These are phyloP conservation scores for Hemileccinum impolitum DNA, from an alignment of 768 basidiomycete species.

Conservation along the genomic window DNA sequence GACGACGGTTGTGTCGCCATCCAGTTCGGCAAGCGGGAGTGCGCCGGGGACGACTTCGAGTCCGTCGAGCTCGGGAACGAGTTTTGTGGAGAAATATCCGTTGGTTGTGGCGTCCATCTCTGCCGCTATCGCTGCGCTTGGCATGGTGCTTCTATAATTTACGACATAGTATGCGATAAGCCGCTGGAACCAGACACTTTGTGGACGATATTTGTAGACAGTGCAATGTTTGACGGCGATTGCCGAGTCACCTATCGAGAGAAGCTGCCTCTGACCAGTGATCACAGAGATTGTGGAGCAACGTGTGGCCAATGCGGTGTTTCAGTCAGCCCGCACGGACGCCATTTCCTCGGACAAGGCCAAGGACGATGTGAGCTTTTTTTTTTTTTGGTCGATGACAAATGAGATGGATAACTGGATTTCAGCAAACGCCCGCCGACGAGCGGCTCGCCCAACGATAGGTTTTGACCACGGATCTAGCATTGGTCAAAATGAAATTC, in stretches of 20 bases:
- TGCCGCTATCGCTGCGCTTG: constrained; percentile 14
- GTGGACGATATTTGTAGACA: not conserved
- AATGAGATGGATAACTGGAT: not conserved
- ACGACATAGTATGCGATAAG: no score
- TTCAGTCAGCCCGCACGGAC: not conserved
- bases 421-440: not conserved
- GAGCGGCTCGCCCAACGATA: no score
- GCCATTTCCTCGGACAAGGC: not conserved
- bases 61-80: constrained; percentile 10
- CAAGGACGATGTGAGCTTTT: constrained; percentile 1
- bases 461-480: no score
- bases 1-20: constrained; percentile 24
- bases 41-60: constrained; percentile 10
- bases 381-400: not conserved
- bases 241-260: not conserved
- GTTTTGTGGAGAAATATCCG: not conserved
- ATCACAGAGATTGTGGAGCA: not conserved
- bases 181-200: no score
- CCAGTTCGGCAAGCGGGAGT: constrained; percentile 16
- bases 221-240: not conserved
- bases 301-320: constrained; percentile 6
- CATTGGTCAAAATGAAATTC: no score
- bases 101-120: constrained; percentile 11
- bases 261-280: not conserved
- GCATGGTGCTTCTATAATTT: constrained; percentile 9